Percentiles rank a stretch among this genome's conserved stretches.
Evolutionary conservation across 2,329 filamentous ascomycete genomes (phyloP).

Genomic region (Juglanconis oblonga): DNA sequence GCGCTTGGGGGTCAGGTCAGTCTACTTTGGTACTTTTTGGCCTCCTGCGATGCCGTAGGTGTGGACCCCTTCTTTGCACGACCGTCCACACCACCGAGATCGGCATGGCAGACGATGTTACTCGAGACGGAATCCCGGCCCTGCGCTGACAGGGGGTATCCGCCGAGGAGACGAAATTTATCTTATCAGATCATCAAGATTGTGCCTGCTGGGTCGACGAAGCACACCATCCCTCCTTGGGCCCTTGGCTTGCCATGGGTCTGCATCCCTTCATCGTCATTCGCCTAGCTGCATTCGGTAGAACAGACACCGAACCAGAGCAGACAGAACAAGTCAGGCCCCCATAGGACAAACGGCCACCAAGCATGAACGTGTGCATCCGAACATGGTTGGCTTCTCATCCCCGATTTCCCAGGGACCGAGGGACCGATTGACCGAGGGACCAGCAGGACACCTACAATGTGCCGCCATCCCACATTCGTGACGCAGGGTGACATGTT

Average conservation of each 20-base stretch:
- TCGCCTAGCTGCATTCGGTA: slow-evolving; percentile 9
- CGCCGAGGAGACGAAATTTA: slow-evolving; percentile 18
- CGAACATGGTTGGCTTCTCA: not conserved
- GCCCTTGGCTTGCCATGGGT: not conserved
- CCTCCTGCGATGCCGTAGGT: no score
- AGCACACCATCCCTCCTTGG: not conserved
- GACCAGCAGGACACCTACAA: not conserved
- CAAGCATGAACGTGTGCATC: not conserved
- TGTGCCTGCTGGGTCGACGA: slow-evolving; percentile 16
- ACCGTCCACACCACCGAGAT: not conserved
- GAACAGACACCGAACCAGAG: not conserved
- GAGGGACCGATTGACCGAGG: no score
- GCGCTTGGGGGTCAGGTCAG: no score
- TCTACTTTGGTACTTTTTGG: no score
- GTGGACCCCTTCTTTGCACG: no score
- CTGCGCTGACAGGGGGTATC: not conserved
- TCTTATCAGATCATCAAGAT: slow-evolving; percentile 42
- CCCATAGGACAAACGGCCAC: not conserved
- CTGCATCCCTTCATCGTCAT: not conserved
- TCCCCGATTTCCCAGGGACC: not conserved
- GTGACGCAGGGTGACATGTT: not conserved
- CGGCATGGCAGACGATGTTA: not conserved
- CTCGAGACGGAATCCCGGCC: not conserved
- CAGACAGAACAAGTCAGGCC: not conserved
- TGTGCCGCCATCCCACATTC: not conserved